Evolutionary conservation across 108 stramenopile species (phyloP), one percentile per base, ranked within the genome.

Genomic region (Nitzschia sp.): DNA sequence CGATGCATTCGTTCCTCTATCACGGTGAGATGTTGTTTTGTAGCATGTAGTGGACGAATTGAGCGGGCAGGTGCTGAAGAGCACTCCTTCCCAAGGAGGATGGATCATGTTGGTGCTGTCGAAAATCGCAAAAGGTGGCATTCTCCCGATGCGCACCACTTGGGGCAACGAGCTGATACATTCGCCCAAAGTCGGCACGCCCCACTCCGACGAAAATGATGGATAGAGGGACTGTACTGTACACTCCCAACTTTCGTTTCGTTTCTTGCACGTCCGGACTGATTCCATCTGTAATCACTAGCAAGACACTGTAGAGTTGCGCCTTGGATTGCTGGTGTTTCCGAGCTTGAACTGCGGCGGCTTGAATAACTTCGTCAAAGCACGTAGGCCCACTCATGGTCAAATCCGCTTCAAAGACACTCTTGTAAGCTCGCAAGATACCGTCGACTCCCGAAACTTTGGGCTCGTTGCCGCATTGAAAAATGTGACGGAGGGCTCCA

Each of bases 211-310:
- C 87, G 46, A 91, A 68, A 3, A 91, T 67, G 2, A 88, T 76
- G 19, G 80, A 75, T 23, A 92, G 68, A 0, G 90, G 87, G 29
- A 74, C 67, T 60, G 11, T 36, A 56, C 47, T 66, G 29, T 70
- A 71, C 2, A 62, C 60, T 9, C 60, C 35, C 13, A 89, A 56
- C 45, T 69, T 29, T 58, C 68, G 68, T 55, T 76, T 65, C 8
- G 92, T 91, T 28, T 71, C 74, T 36, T 71, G 59, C 75, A 89
- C 59, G 51, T 95, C 84, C 58, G 68, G 69, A 47, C 89, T 71
- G 29, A 78, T 69, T 11, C 94, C 94, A 65, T 95, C 94, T 1
- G 95, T 96, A 46, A 96, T 68, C 23, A 96, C 76, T 68, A 96
- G 64, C 46, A 96, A 74, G 25, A 96, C 74, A 27, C 62, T 54